Percentiles rank a stretch among this genome's conserved stretches.
Conservation (phyloP, 805 yeast genomes). For the Monosporozyma aquatica region DNA sequence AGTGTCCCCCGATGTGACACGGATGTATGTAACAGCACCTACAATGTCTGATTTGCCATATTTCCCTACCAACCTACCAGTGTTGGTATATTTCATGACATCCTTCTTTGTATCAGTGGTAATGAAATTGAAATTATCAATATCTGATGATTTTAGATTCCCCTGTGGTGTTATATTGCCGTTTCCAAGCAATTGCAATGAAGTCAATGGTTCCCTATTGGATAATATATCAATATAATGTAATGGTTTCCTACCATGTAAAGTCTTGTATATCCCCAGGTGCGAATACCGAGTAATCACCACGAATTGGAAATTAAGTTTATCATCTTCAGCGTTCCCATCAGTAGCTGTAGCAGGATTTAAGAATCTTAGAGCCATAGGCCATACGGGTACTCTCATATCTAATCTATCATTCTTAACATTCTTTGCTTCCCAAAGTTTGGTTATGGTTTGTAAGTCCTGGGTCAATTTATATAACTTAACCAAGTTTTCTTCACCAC, state of each 20-base stretch:
- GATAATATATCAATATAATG: conserved; percentile 26
- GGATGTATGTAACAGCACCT: conserved; percentile 32
- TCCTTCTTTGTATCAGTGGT: conserved; percentile 64
- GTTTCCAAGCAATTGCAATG: conserved; percentile 11
- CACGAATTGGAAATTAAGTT: conserved; percentile 37
- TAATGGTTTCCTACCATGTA: conserved; percentile 59
- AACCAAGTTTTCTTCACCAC: conserved; percentile 68
- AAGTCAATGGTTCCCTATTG: conserved; percentile 22
- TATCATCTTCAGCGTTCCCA: conserved; percentile 14
- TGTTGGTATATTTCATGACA: conserved; percentile 47
- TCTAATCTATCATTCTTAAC: conserved; percentile 75
- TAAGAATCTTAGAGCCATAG: conserved; percentile 42
- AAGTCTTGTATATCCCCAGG: conserved; percentile 62
- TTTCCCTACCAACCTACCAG: conserved; percentile 55
- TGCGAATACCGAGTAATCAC: conserved; percentile 52
- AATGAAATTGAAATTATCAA: conserved; percentile 38
- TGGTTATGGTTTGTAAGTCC: conserved; percentile 15
- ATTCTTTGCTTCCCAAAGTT: conserved; percentile 64
- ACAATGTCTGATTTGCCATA: conserved; percentile 74
- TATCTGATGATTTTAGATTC: conserved; percentile 14
- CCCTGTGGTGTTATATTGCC: conserved; percentile 13
- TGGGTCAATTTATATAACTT: conserved; percentile 20
- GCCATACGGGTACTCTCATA: conserved; percentile 75
- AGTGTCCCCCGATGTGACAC: conserved; percentile 28
- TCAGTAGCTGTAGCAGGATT: too few species aligned